Evolutionary conservation across 768 basidiomycete species (phyloP).

Genomic region (Termitomyces sp.): DNA sequence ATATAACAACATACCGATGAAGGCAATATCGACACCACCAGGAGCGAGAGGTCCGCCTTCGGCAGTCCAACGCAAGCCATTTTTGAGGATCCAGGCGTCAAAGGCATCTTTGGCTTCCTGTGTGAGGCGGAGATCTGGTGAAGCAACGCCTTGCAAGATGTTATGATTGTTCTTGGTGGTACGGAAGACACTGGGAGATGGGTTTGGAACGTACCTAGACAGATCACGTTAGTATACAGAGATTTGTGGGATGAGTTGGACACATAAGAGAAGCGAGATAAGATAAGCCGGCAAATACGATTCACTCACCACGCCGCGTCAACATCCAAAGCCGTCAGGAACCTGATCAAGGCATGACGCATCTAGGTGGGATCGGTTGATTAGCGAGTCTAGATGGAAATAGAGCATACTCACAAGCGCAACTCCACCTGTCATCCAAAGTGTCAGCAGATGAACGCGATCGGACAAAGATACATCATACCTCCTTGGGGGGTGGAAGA

Average conservation of each 20-base stretch:
- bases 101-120: conserved; percentile 76
- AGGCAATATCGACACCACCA: conserved; percentile 82
- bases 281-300: background rate
- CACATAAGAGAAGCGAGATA: background rate
- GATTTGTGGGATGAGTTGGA: background rate
- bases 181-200: conserved; percentile 85
- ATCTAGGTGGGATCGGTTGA: conserved; percentile 44
- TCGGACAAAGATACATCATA: conserved; percentile 27
- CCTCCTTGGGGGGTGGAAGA: conserved; percentile 94
- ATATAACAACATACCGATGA: conserved; percentile 57
- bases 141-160: conserved; percentile 89
- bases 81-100: conserved; percentile 86
- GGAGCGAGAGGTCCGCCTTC: conserved; percentile 80
- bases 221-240: background rate
- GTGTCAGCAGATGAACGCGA: conserved; percentile 6
- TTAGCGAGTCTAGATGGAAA: conserved; percentile 9
- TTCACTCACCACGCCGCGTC: conserved; percentile 72
- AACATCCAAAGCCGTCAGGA: conserved; percentile 75
- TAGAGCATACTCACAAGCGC: conserved; percentile 62
- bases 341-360: conserved; percentile 90
- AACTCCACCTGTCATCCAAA: conserved; percentile 65
- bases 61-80: conserved; percentile 84
- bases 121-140: conserved; percentile 71
- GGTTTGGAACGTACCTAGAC: conserved; percentile 80
- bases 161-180: conserved; percentile 96